Conservation (phyloP, 306 rosid species). For the Gillenia trifoliata region DNA sequence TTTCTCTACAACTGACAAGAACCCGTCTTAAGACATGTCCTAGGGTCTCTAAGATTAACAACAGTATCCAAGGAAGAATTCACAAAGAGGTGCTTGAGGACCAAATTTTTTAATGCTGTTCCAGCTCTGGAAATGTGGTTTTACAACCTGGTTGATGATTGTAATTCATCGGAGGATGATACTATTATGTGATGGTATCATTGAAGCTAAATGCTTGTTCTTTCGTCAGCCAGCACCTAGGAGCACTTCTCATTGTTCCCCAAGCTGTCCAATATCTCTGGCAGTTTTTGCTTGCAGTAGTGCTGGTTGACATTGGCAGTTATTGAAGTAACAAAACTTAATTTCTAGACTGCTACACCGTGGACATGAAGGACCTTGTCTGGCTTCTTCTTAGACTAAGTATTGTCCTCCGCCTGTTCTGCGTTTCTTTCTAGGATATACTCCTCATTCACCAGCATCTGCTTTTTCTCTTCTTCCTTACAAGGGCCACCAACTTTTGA, state of each 20-base stretch:
- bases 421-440: constrained; percentile 11
- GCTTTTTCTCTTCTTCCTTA: constrained; percentile 16
- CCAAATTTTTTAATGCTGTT: constrained; percentile 53
- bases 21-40: constrained; percentile 22
- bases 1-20: constrained; percentile 26
- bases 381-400: constrained; percentile 50
- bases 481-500: no score
- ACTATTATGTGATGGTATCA: constrained; percentile 42
- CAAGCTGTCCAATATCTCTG: constrained; percentile 94
- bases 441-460: constrained; percentile 18
- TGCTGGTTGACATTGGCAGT: constrained; percentile 80
- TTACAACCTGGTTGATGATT: constrained; percentile 30
- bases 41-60: constrained; percentile 40
- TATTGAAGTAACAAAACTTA: constrained; percentile 80
- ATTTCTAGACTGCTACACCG: constrained; percentile 86
- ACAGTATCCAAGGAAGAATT: constrained; percentile 44
- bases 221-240: constrained; percentile 82
- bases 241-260: constrained; percentile 71
- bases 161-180: constrained; percentile 36
- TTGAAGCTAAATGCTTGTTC: constrained; percentile 49
- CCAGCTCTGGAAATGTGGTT: constrained; percentile 31
- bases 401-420: constrained; percentile 19
- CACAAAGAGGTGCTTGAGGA: constrained; percentile 43
- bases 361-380: constrained; percentile 71
- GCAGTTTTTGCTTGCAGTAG: constrained; percentile 83